Base-by-base conservation (phyloP, 805 yeast genomes). In the Zygosaccharomyces rouxii region DNA sequence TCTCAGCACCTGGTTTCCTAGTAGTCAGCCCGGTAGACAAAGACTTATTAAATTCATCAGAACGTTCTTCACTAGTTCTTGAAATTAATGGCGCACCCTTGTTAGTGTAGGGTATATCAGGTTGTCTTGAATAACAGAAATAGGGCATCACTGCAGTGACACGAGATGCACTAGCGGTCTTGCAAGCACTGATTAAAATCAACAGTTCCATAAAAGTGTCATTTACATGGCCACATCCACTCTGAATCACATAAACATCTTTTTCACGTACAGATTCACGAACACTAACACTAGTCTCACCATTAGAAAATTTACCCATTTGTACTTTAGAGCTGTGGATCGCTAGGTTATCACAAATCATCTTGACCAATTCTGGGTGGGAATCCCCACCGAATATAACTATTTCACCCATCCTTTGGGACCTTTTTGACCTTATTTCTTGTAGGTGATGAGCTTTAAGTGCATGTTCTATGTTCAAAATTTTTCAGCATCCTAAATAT, bases 51-150 rank as follows among this genome's bases (percentile, higher is more conserved):
- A 73, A 71, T 29, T 29, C 44, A 11, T 13, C 33, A 23, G 35
- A 19, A 18, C 18, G 25, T 5, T 82, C 82, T 22, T 64, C 72
- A 55, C 68, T 63, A 22, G 65, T 52, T 40, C 64, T 69, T 2
- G 73, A 62, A 13, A 74, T 65, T 39, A 74, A 70, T 7, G 95
- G 95, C 1, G 90, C 87, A 10, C 95, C 94, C 31, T 79, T 77
- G 61, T 78, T 77, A 49, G 86, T 81, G 61, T 85, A 86, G 28
- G 96, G 96, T 31, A 88, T 81, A 67, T 92, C 98, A 3, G 97
- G 95, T 68, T 94, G 99, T 62, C 99, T 78, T 2, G 96, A 86
- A 65, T 94, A 94, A 23, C 98, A 97, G 68, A 94, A 94, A 52
- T 89, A 75, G 3, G 99, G 99, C 67, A 87, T 73, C 26, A 89